These are phyloP conservation scores for Phalaenopsis aphrodite DNA, from an alignment of 106 monocot genomes.

Conservation along the genomic window DNA sequence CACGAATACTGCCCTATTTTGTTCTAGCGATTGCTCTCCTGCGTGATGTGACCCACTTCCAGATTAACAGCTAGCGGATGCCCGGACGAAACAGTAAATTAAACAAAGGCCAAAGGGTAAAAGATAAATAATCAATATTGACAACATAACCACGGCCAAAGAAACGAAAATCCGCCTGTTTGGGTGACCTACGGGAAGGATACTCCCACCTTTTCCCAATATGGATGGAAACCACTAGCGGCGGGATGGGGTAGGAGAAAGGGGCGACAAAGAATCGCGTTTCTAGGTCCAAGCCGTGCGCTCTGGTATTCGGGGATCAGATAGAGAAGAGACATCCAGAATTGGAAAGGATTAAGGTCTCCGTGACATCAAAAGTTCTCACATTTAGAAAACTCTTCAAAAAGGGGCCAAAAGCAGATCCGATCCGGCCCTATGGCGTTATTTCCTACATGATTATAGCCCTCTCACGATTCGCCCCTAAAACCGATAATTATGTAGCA, in stretches of 20 bases:
- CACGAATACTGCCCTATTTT: background rate
- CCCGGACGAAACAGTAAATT: slow-evolving; percentile 4
- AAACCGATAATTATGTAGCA: background rate
- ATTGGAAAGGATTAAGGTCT: slow-evolving; percentile 5
- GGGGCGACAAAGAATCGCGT: slow-evolving; percentile 5
- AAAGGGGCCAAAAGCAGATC: slow-evolving; percentile 1
- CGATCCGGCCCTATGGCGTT: background rate
- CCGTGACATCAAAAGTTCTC: background rate
- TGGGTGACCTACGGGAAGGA: background rate
- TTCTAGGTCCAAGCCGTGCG: slow-evolving; percentile 3
- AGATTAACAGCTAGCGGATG: slow-evolving; percentile 9
- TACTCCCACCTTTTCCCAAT: background rate
- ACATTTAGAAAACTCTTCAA: slow-evolving; percentile 8
- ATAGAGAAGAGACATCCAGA: background rate
- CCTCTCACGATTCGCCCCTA: slow-evolving; percentile 1
- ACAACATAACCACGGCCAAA: slow-evolving; percentile 5
- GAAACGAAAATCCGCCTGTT: background rate
- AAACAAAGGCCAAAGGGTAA: slow-evolving; percentile 2
- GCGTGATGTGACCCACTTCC: slow-evolving; percentile 7
- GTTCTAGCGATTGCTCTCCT: background rate
- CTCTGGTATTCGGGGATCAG: slow-evolving; percentile 2
- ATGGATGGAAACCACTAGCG: slow-evolving; percentile 5
- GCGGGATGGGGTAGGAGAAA: slow-evolving; percentile 1
- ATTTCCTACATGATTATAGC: slow-evolving; percentile 2
- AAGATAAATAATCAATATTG: background rate